Base-by-base conservation (phyloP, 1,284 basidiomycete species). In the Ustilago loliicola region DNA sequence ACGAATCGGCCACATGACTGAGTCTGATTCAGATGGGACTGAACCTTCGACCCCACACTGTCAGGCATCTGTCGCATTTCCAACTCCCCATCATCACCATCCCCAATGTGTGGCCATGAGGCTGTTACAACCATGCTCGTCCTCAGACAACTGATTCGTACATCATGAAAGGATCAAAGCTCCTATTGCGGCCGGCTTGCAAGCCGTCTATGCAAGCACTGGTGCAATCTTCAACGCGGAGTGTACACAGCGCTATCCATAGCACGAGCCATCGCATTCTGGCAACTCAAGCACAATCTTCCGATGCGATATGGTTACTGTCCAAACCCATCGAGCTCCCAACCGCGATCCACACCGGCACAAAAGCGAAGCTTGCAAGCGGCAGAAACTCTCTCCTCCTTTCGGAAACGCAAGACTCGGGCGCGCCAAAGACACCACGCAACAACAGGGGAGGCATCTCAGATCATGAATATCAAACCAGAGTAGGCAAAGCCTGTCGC, bases 381-480 rank as follows among this genome's bases (percentile, higher is more conserved):
- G 40, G 4, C 27, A 40, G 30, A 17, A 58, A 40, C 8, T 34
- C 30, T 13, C 48, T 65, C 9, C 58, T 68, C 3, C 21, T 61
- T 0, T 68, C 66, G 3, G 54, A 56, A n/a, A 34, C 62, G 23
- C 30, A 21, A 23, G 25, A 42, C 7, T 19, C 61, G 3, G 11
- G 17, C 34, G n/a, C 48, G 8, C 45, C 71, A 0, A n/a, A 38
- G 1, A 19, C 17, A 32, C 61, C 66, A 5, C 53, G 34, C 6
- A 32, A 34, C 11, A 11, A 34, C 10, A 25, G 27, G 8, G 38
- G 27, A 23, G 54, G 61, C 6, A 65, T 73, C 29, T 65, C 71
- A 8, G 80, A 81, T 29, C 79, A 80, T 38, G 80, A 82, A 51
- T 82, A 82, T 30, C 68, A 73, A 56, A 66, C 65, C 6, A 38